A percentile compares a stretch with the other conserved stretches of the same genome.
Conservation (phyloP, 2,329 filamentous ascomycete species). For the Penicillium vulpinum region DNA sequence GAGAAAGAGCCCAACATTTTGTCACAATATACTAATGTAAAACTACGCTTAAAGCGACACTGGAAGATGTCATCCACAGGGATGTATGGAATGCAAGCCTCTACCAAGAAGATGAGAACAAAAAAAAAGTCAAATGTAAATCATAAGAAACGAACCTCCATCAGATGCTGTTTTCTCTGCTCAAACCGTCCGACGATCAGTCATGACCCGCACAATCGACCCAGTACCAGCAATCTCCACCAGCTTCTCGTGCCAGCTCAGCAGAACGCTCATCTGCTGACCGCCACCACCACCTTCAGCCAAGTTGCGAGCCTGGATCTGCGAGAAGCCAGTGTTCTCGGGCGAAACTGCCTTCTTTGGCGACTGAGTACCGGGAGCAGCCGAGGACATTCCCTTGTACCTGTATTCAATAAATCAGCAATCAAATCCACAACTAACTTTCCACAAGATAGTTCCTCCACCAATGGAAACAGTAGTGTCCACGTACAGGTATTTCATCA, state of each 20-base stretch:
- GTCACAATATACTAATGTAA: slow-evolving; percentile 28
- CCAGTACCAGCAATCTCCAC: slow-evolving; percentile 91
- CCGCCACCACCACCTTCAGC: slow-evolving; percentile 71
- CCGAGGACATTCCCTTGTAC: slow-evolving; percentile 81
- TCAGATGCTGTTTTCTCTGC: slow-evolving; percentile 1
- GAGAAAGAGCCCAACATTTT: slow-evolving; percentile 17
- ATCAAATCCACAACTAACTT: not conserved
- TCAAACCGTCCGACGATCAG: slow-evolving; percentile 86
- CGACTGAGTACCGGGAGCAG: slow-evolving; percentile 42
- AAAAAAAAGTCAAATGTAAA: slow-evolving; percentile 10
- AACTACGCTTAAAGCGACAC: slow-evolving; percentile 23
- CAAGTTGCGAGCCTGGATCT: slow-evolving; percentile 62
- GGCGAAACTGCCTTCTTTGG: slow-evolving; percentile 62
- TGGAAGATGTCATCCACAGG: slow-evolving; percentile 14
- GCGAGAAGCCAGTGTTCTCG: slow-evolving; percentile 84
- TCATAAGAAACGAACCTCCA: slow-evolving; percentile 13
- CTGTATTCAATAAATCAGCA: slow-evolving; percentile 47
- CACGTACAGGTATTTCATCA: slow-evolving; percentile 96
- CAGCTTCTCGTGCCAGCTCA: slow-evolving; percentile 99
- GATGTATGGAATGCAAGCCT: slow-evolving; percentile 23
- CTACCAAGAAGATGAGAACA: slow-evolving; percentile 21
- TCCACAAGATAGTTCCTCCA: too few species aligned
- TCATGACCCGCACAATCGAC: slow-evolving; percentile 93
- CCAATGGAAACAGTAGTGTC: not conserved
- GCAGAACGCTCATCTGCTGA: slow-evolving; percentile 89